phyloP scores from a whole-genome alignment of 768 basidiomycete genomes.

The Pluteus cervinus region DNA sequence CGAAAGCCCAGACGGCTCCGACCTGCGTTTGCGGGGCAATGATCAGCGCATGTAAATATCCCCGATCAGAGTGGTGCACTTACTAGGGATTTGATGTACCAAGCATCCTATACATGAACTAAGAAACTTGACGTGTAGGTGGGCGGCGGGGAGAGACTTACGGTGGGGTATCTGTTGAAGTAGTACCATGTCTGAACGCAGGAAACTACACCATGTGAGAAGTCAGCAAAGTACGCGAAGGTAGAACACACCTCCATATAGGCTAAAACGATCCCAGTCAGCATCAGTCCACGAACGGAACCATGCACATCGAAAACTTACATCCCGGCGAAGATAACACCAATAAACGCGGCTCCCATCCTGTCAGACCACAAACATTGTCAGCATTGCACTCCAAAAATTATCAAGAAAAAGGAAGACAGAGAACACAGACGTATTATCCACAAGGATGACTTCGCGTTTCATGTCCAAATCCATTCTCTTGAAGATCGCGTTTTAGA shows the following conservation, averaged over 20 bases:
- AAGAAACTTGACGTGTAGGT: constrained; percentile 7
- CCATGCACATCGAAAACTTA: constrained; percentile 16
- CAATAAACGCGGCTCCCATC: constrained; percentile 46
- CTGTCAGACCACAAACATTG: no score
- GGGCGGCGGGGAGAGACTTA: constrained; percentile 9
- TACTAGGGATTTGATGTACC: constrained; percentile 48
- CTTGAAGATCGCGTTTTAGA: no score
- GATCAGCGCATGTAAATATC: neutral
- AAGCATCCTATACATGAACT: constrained; percentile 29
- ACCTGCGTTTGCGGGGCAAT: constrained; percentile 30
- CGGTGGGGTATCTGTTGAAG: constrained; percentile 40
- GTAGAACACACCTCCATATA: constrained; percentile 44
- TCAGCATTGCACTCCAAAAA: no score
- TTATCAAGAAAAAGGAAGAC: no score
- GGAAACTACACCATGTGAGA: constrained; percentile 31
- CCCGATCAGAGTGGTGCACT: constrained; percentile 7
- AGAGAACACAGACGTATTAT: no score
- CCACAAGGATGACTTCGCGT: no score
- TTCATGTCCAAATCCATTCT: no score
- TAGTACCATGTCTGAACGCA: constrained; percentile 55
- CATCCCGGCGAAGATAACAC: constrained; percentile 43
- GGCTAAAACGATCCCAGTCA: constrained; percentile 19
- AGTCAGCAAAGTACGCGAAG: constrained; percentile 1
- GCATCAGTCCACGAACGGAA: neutral
- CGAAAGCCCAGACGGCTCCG: constrained; percentile 39